phyloP scores from a whole-genome alignment of 2,329 filamentous ascomycete species.

The Pezicula neosporulosa region DNA sequence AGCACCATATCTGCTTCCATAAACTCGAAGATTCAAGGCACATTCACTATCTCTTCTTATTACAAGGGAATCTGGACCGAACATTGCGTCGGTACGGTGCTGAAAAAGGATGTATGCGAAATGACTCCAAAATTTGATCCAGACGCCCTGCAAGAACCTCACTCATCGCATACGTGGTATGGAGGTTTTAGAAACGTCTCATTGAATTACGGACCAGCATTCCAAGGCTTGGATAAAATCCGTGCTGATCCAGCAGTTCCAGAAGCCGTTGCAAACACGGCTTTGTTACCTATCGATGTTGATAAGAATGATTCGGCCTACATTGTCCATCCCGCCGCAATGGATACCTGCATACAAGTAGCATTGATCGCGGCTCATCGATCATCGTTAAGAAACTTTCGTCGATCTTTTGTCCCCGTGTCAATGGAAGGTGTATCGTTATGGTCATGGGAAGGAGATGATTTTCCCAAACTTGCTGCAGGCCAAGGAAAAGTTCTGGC shows the following conservation, averaged over 20 bases:
- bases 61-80: not conserved
- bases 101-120: not conserved
- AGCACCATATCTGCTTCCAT: not conserved
- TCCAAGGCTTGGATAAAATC: not conserved
- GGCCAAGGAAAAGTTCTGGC: not conserved
- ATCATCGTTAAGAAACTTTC: not conserved
- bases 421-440: not conserved
- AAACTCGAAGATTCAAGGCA: not conserved
- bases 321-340: conserved; percentile 50
- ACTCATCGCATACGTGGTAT: not conserved
- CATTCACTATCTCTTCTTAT: not conserved
- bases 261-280: not conserved
- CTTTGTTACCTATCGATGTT: not conserved
- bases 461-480: not conserved
- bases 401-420: not conserved
- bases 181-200: not conserved
- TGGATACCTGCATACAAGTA: conserved; percentile 52
- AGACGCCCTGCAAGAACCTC: not conserved
- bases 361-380: conserved; percentile 18
- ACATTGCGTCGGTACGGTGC: not conserved
- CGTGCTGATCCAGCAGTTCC: not conserved
- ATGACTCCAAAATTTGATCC: not conserved
- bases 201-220: not conserved
- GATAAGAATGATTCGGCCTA: not conserved
- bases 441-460: not conserved